phyloP scores from a whole-genome alignment of 2,329 filamentous ascomycete species.

The Cordyceps cateniannulata region DNA sequence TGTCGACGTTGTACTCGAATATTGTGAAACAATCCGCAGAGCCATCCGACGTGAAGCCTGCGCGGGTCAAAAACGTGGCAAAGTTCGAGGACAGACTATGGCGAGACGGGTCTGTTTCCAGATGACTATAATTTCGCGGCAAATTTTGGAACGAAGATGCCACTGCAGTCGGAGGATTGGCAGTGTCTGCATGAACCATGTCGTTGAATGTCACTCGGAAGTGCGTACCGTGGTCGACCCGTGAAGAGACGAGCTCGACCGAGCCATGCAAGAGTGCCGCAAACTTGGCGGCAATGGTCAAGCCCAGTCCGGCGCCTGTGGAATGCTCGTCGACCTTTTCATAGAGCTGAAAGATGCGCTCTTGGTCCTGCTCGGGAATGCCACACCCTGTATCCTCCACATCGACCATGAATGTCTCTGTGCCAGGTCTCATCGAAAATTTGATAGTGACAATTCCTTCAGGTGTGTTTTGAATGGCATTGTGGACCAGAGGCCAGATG shows the following conservation, averaged over 20 bases:
- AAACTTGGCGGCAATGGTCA: conserved; percentile 36
- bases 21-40: background rate
- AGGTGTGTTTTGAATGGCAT: background rate
- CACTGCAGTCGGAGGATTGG: background rate
- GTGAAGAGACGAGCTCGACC: conserved; percentile 30
- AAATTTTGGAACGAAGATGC: background rate
- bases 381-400: conserved; percentile 36
- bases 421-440: conserved; percentile 24
- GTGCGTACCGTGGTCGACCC: conserved; percentile 30
- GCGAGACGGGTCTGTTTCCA: background rate
- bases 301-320: conserved; percentile 34
- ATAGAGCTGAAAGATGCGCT: conserved; percentile 36
- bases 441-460: conserved; percentile 19
- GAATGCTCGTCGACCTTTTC: conserved; percentile 33
- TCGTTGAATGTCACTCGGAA: conserved; percentile 24
- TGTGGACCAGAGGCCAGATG: background rate
- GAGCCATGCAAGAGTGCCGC: conserved; percentile 32
- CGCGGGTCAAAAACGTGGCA: background rate
- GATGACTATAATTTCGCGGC: background rate
- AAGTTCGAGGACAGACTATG: background rate
- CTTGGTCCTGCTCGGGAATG: conserved; percentile 27
- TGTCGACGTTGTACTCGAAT: background rate
- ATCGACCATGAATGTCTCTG: conserved; percentile 29
- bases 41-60: background rate
- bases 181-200: background rate